Evolutionary conservation across 2,329 filamentous ascomycete species (phyloP), one percentile per base, ranked within the genome.

Genomic region (Diplodia corticola): DNA sequence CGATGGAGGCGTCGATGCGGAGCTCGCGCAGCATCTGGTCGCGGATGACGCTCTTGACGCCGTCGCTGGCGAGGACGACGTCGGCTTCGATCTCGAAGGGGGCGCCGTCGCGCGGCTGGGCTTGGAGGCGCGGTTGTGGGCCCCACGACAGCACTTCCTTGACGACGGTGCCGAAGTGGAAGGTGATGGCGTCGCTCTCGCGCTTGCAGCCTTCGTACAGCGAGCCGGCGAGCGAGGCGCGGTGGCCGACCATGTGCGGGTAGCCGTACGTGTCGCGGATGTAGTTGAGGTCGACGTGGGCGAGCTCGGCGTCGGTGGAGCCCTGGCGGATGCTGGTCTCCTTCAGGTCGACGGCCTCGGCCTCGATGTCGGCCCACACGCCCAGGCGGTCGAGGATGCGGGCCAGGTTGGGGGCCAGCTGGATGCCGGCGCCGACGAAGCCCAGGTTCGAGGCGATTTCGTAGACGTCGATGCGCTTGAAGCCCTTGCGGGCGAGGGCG

Each of bases 381-480:
- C 89, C 91, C 46, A 93, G 80, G 15, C 84, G 81, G 73, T 92
- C 88, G 13, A 95, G 83, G 9, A 95, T 90, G 2, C 90, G 85
- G 3, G 89, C 88, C 84, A 94, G 90, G 70, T 95, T 96, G 0
- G 91, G 91, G 0, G 91, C 90, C 67, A 94, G 83, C 75, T 96
- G 92, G 70, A 95, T 94, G 5, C 92, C 92, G 1, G 92, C 92
- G 26, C 92, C 92, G 0, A 94, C 91, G 71, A 94, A 94, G 5
- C 91, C 91, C 4, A 94, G 83, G 69, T 87, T 85, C 4, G 88
- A 86, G 0, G 91, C 91, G 40, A 84, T 85, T 75, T 94, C 91
- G 75, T 88, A 94, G 60, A 94, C 86, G 64, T 89, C 82, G 72
- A 94, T 89, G 66, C 90, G 81, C 69, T 82, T 86, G 78, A 94